These are phyloP conservation scores for Chrysochromulina parva DNA, from an alignment of 78 protist species.

Conservation along the genomic window DNA sequence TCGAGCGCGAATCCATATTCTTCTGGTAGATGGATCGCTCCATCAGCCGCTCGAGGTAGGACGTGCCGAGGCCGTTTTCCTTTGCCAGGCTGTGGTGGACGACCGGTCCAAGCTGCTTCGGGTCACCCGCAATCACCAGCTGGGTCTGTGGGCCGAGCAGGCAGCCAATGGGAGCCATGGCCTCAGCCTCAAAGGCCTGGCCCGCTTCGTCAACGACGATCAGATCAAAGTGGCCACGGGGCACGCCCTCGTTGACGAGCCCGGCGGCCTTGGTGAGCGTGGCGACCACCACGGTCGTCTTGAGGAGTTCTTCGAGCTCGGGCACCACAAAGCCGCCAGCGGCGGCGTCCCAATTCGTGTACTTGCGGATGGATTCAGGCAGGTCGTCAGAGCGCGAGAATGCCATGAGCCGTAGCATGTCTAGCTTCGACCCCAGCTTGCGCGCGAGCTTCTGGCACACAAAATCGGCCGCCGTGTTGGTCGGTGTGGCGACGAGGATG, in stretches of 20 bases:
- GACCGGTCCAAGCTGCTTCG: conserved; percentile 59
- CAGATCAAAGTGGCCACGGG: conserved; percentile 4
- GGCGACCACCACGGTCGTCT: not conserved
- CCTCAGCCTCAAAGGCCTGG: conserved; percentile 41
- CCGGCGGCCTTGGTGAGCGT: not conserved
- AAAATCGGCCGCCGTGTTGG: conserved; percentile 45
- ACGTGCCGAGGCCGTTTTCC: not conserved
- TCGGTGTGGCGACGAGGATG: conserved; percentile 37
- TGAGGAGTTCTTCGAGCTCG: not conserved
- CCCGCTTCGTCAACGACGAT: conserved; percentile 55
- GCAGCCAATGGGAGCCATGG: not conserved
- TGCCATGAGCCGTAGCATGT: conserved; percentile 16
- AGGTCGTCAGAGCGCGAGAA: not conserved
- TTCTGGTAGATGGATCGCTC: not conserved
- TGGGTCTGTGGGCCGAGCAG: not conserved
- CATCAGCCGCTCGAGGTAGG: conserved; percentile 42
- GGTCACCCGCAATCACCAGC: conserved; percentile 58
- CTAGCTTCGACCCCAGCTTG: not conserved
- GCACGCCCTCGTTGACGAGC: not conserved
- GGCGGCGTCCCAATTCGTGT: not conserved
- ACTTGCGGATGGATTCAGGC: not conserved
- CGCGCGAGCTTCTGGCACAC: not conserved
- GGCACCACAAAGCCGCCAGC: not conserved
- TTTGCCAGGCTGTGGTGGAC: not conserved
- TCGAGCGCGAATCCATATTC: too few relatives aligned